phyloP scores from a whole-genome alignment of 352 stramenopile genomes.

The Thraustochytrium sp. region DNA sequence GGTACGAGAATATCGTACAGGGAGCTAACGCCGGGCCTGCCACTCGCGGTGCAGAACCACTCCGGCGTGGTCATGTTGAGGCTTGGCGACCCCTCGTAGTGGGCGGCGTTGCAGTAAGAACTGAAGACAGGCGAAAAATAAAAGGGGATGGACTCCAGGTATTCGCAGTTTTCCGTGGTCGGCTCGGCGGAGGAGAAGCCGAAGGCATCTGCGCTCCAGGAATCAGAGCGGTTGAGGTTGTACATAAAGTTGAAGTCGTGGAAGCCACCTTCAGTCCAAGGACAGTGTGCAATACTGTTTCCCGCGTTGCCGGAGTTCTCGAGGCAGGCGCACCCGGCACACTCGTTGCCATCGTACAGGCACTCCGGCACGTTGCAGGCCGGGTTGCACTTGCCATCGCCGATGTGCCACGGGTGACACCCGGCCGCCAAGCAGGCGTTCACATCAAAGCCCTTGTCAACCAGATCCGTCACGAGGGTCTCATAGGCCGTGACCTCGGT shows the following conservation, averaged over 20 bases:
- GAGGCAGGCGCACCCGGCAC: constrained; percentile 2
- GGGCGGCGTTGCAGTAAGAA: background rate
- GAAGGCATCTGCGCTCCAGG: no score
- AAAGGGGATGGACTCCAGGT: no score
- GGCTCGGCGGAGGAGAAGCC: no score
- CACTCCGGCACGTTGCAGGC: constrained; percentile 35
- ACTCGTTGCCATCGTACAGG: constrained; percentile 36
- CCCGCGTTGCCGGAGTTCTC: background rate
- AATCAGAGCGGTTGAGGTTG: no score
- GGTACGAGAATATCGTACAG: background rate
- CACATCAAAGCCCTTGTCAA: constrained; percentile 12
- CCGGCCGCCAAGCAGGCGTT: background rate
- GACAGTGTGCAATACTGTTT: background rate
- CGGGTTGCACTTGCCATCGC: constrained; percentile 37
- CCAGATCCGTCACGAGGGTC: background rate
- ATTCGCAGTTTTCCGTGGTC: no score
- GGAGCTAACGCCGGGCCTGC: background rate
- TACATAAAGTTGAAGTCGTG: background rate
- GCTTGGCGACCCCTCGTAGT: no score
- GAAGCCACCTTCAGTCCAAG: background rate
- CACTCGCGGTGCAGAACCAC: constrained; percentile 21
- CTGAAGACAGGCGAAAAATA: background rate
- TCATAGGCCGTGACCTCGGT: background rate
- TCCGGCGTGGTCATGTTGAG: background rate
- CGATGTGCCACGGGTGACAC: constrained; percentile 7